Evolutionary conservation across 257 asterid species (phyloP), one percentile per base, ranked within the genome.

Genomic region (Catharanthus roseus): DNA sequence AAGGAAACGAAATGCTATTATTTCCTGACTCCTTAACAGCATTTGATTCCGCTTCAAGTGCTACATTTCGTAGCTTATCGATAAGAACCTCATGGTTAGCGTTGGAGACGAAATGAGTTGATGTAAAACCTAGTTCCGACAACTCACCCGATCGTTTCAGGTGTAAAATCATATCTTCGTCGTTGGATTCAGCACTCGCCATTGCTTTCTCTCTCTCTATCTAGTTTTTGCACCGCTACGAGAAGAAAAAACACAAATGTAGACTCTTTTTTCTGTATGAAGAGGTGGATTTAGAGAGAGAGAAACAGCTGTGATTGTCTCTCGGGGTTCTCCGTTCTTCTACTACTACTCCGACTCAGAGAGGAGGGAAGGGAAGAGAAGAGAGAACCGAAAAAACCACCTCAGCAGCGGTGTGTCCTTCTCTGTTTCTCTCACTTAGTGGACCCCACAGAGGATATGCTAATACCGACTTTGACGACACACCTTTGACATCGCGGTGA

Each of bases 11-110:
- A 15, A 28, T 60, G 67, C 45, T 15, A 61, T 58, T 15, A 39
- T 23, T 1, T 68, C 70, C 70, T 28, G 13, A 16, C 41, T 64
- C 75, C 47, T 51, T 55, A 21, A 24, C 28, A 0, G 12, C 55
- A 2, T 19, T 10, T 24, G 44, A 28, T 11, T 72, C 65, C 10
- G 78, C 42, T 19, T 70, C 51, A 3, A 81, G 71, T 39, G 41
- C 77, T 33, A 72, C 81, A 75, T 78, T 72, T 16, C 42, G 72
- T 69, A 82, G 56, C 38, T 51, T 53, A 49, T 70, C 58, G 24
- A 75, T 34, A 54, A 75, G 51, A 19, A 44, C 63, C 31, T 60
- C 77, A 12, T 67, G 72, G 12, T 71, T 72, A 26, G 55, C 31
- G 21, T 57, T 62, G 33, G 41, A 54, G 66, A 42, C 10, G 45